Percentiles rank a stretch among this genome's conserved stretches.
phyloP scores from a whole-genome alignment of 257 asterid genomes.

The Solanum corneliomulleri region DNA sequence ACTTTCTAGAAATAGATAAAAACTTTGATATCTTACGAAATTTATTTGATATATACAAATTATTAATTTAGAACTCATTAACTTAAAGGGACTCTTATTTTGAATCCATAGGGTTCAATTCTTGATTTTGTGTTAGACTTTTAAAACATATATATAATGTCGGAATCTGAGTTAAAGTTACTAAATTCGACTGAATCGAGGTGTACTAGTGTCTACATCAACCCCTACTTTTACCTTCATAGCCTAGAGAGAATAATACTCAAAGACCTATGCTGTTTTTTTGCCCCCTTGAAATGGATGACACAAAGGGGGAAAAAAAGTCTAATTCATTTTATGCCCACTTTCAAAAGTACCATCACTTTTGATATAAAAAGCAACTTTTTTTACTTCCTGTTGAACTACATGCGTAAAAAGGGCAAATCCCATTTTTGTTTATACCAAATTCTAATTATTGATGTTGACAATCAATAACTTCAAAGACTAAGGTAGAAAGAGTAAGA shows the following conservation, averaged over 20 bases:
- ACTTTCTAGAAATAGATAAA: background rate
- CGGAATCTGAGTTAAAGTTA: background rate
- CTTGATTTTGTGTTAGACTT: fast-evolving
- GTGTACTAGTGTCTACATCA: background rate
- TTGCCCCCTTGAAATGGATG: background rate
- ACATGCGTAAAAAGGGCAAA: background rate
- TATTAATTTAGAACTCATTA: background rate
- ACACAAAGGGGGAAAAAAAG: background rate
- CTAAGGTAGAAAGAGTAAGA: background rate
- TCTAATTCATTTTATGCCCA: background rate
- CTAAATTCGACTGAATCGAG: background rate
- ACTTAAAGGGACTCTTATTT: background rate
- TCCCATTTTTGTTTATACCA: background rate
- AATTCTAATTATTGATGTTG: background rate
- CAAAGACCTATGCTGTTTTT: background rate
- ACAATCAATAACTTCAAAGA: background rate
- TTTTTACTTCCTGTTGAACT: background rate
- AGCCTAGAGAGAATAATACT: background rate
- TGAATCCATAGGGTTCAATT: background rate
- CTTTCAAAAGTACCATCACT: background rate
- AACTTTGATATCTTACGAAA: background rate
- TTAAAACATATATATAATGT: background rate
- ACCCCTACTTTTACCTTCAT: background rate
- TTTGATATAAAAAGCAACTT: background rate
- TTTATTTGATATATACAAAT: background rate